Conservation (phyloP, 495 filamentous ascomycete species). For the Xylaria intraflava region DNA sequence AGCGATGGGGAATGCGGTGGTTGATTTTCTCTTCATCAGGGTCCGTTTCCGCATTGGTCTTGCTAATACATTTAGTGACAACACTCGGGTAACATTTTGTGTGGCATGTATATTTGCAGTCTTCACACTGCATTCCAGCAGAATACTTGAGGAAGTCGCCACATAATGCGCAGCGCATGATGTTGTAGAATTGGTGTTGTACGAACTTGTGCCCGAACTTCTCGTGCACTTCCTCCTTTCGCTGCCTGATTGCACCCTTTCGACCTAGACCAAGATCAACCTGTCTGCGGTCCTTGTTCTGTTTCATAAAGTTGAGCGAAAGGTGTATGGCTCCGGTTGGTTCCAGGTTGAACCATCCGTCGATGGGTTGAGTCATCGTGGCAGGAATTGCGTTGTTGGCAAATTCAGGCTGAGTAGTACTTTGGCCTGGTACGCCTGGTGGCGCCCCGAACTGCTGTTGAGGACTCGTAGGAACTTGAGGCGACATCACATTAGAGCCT, state of each 20-base stretch:
- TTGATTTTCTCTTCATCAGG: conserved; percentile 99
- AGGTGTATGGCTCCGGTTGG: conserved; percentile 75
- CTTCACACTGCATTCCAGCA: conserved; percentile 96
- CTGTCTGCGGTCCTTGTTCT: conserved; percentile 48
- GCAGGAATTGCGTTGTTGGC: conserved; percentile 30
- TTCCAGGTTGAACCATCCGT: conserved; percentile 95
- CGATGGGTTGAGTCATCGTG: conserved; percentile 61
- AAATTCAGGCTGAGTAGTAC: conserved; percentile 15
- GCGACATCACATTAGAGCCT: conserved; percentile 33
- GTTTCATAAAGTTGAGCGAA: conserved; percentile 79
- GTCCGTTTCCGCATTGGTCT: conserved; percentile 95
- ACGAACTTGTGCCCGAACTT: conserved; percentile 99
- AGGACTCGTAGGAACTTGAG: conserved; percentile 50
- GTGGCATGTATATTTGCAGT: conserved; percentile 99
- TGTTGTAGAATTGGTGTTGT: conserved; percentile 98
- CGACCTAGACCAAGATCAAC: conserved; percentile 86
- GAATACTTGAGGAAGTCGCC: conserved; percentile 98
- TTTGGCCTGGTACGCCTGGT: conserved; percentile 19
- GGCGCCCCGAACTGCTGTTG: conserved; percentile 38
- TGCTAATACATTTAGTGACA: conserved; percentile 99
- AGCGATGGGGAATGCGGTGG: conserved; percentile 96
- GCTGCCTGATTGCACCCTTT: conserved; percentile 92
- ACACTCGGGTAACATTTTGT: conserved; percentile 93
- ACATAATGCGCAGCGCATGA: conserved; percentile 98
- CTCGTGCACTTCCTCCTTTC: conserved; percentile 95